Conservation (phyloP, 2,329 filamentous ascomycete species). For the Zymoseptoria pseudotritici region DNA sequence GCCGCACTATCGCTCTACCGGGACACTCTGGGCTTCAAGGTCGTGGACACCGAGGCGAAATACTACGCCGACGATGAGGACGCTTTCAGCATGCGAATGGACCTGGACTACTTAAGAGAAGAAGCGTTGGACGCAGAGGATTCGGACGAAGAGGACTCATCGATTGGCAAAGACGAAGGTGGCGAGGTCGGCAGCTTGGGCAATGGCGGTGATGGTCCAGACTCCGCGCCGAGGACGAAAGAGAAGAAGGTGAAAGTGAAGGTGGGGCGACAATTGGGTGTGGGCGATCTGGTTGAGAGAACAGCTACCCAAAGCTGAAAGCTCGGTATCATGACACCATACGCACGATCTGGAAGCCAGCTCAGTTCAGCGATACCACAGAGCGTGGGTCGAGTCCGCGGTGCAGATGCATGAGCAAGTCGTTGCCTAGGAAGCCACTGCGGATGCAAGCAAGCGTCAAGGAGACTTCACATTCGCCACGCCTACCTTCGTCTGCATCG, state of each 20-base stretch:
- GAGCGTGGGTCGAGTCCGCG: not conserved
- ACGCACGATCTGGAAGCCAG: not conserved
- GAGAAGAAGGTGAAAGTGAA: conserved; percentile 72
- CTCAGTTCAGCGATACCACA: not conserved
- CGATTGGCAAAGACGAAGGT: conserved; percentile 38
- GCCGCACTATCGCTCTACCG: conserved; percentile 89
- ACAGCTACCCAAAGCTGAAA: conserved; percentile 6
- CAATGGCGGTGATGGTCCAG: conserved; percentile 34
- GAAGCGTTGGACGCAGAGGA: conserved; percentile 43
- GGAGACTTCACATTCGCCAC: too few species aligned
- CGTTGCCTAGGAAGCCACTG: not conserved
- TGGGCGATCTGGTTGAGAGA: conserved; percentile 63
- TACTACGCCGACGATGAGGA: conserved; percentile 98
- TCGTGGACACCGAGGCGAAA: conserved; percentile 76
- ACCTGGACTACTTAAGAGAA: conserved; percentile 55
- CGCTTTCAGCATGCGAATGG: conserved; percentile 87
- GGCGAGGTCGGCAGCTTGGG: conserved; percentile 31
- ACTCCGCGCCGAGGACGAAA: conserved; percentile 34
- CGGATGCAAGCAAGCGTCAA: not conserved
- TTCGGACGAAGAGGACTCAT: conserved; percentile 31
- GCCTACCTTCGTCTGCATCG: not conserved
- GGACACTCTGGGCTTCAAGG: conserved; percentile 81
- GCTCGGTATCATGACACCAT: not conserved
- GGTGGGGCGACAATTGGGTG: conserved; percentile 71
- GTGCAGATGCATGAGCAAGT: not conserved